These are phyloP conservation scores for Delonix regia DNA, from an alignment of 306 rosid species.

Conservation along the genomic window DNA sequence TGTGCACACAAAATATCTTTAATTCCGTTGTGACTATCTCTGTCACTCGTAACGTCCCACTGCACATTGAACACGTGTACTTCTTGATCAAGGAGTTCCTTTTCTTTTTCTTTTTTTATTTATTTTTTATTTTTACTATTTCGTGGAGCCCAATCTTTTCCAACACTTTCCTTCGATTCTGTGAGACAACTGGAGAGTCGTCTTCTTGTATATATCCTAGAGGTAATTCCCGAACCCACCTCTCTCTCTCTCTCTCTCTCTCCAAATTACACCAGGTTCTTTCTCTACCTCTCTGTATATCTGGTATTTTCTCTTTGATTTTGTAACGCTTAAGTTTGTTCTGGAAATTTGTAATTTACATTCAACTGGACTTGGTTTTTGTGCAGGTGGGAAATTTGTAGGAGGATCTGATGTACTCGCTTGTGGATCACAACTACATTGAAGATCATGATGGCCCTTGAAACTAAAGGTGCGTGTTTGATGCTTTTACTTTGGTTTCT, in stretches of 20 bases:
- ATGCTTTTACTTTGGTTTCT: neutral
- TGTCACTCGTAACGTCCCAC: neutral
- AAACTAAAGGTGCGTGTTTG: slow-evolving; percentile 49
- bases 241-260: slow-evolving; percentile 29
- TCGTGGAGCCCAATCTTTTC: slow-evolving; percentile 27
- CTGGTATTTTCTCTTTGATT: neutral
- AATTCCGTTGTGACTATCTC: neutral
- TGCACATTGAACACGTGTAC: neutral
- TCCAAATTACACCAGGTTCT: slow-evolving; percentile 35
- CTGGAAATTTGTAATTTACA: slow-evolving; percentile 1
- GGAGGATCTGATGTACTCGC: slow-evolving; percentile 71
- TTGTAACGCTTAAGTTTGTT: neutral
- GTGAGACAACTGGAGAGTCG: slow-evolving; percentile 9
- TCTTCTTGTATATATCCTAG: neutral
- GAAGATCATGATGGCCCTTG: slow-evolving; percentile 70
- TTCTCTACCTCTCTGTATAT: slow-evolving; percentile 13
- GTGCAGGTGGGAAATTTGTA: slow-evolving; percentile 38
- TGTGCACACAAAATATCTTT: neutral
- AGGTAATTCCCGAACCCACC: neutral
- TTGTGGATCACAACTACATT: slow-evolving; percentile 59
- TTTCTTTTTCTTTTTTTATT: neutral
- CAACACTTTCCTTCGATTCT: neutral
- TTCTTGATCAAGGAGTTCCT: slow-evolving; percentile 21
- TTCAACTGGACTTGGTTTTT: neutral
- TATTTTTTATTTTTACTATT: neutral